Base-by-base conservation (phyloP, 2,329 filamentous ascomycete species). In the Rosellinia necatrix region DNA sequence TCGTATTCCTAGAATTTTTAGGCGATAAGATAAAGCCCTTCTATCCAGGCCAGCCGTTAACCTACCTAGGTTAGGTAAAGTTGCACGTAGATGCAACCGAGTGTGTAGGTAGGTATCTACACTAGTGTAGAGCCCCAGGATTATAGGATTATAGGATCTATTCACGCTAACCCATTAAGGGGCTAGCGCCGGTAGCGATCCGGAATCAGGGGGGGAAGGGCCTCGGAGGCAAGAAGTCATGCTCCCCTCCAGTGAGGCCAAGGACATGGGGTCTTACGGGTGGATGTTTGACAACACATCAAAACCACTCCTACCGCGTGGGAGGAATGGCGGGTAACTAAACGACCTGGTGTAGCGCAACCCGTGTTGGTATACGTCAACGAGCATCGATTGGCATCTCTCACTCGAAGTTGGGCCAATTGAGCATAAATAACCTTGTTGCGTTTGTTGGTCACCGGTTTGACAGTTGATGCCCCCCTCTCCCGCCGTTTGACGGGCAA, bases 11-110 rank as follows among this genome's bases (percentile, higher is more conserved):
- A 21, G 32, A 44, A 48, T 58, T 54, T 59, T 57, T 17, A 24
- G 25, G 46, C 30, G 62, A 64, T 64, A 63, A 63, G 60, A 61
- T 61, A 63, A 51, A 42, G 13, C n/a, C 4, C 19, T 4, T 9
- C 19, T 6, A 41, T 24, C 3, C 7, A 37, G 15, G 3, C 34
- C 15, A 3, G 34, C n/a, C n/a, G n/a, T n/a, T n/a, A n/a, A n/a
- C n/a, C n/a, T n/a, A n/a, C n/a, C n/a, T n/a, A n/a, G n/a, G n/a
- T n/a, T n/a, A n/a, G n/a, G n/a, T n/a, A n/a, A n/a, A n/a, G n/a
- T n/a, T n/a, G 10, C n/a, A 32, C 10, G 30, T 32, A 32, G 30
- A 13, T 32, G n/a, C 30, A 32, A n/a, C n/a, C n/a, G n/a, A 10
- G 30, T 32, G n/a, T 32, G 30, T 32, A 12, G 5, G 30, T 12